A percentile compares a stretch with the other conserved stretches of the same genome.
These are phyloP conservation scores for Chaetoceros tenuissimus DNA, from an alignment of 108 stramenopile species.

Conservation along the genomic window DNA sequence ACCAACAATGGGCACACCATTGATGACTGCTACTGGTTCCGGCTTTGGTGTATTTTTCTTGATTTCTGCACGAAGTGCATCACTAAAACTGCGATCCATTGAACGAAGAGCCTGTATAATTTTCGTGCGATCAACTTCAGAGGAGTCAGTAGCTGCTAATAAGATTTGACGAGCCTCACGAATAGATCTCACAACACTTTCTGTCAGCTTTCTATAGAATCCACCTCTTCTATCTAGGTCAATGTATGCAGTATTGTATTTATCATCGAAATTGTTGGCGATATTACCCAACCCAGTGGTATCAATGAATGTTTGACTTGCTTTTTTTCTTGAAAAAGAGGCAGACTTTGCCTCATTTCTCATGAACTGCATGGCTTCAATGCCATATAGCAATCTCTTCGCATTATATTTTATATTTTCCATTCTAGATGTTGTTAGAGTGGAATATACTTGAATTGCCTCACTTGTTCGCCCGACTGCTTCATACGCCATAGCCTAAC, in stretches of 20 bases:
- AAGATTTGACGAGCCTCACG: slow-evolving; percentile 83
- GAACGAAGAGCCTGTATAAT: slow-evolving; percentile 64
- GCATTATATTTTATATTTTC: slow-evolving; percentile 77
- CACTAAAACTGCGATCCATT: slow-evolving; percentile 55
- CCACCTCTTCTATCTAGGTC: slow-evolving; percentile 52
- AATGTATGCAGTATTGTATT: slow-evolving; percentile 76
- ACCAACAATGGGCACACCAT: slow-evolving; percentile 37
- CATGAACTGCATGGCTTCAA: slow-evolving; percentile 84
- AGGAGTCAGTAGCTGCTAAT: slow-evolving; percentile 53
- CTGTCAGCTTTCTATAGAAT: slow-evolving; percentile 74
- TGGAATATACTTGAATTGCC: slow-evolving; percentile 53
- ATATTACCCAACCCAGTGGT: slow-evolving; percentile 67
- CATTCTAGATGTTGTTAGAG: slow-evolving; percentile 58
- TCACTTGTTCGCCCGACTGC: slow-evolving; percentile 68
- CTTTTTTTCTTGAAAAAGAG: slow-evolving; percentile 53
- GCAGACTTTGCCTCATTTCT: slow-evolving; percentile 43
- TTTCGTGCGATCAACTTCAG: slow-evolving; percentile 48
- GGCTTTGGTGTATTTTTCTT: slow-evolving; percentile 1
- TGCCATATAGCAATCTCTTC: slow-evolving; percentile 59
- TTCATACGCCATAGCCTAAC: slow-evolving; percentile 80
- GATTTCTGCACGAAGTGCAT: slow-evolving; percentile 40
- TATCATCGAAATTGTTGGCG: slow-evolving; percentile 70
- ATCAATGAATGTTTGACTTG: slow-evolving; percentile 70
- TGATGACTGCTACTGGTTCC: slow-evolving; percentile 44
- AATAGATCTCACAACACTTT: slow-evolving; percentile 68